Percentiles rank a stretch among this genome's conserved stretches.
phyloP scores from a whole-genome alignment of 2,329 filamentous ascomycete genomes.

The Ophiocordyceps camponoti-saundersi region DNA sequence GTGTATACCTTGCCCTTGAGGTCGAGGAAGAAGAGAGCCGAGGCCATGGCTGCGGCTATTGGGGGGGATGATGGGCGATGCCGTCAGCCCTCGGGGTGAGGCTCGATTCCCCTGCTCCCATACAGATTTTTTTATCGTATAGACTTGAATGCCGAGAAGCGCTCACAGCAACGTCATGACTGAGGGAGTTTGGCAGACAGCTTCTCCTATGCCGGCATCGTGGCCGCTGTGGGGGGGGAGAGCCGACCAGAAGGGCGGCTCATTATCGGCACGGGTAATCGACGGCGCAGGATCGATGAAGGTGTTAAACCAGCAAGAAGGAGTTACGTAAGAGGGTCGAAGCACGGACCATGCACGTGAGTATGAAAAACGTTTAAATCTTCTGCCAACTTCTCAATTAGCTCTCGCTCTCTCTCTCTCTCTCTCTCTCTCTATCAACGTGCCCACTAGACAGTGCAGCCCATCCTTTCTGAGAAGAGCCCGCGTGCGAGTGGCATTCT shows the following conservation, averaged over 20 bases:
- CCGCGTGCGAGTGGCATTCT: slow-evolving; percentile 51
- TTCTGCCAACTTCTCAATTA: slow-evolving; percentile 32
- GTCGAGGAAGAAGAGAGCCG: slow-evolving; percentile 94
- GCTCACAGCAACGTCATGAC: background rate
- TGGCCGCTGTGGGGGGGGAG: background rate
- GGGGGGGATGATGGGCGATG: background rate
- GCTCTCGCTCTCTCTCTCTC: no score
- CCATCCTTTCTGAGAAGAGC: slow-evolving; percentile 34
- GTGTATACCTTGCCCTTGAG: slow-evolving; percentile 87
- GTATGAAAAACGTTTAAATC: slow-evolving; percentile 1
- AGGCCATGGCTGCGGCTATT: slow-evolving; percentile 55
- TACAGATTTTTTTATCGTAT: background rate
- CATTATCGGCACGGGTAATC: background rate
- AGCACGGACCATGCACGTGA: background rate
- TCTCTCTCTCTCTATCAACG: slow-evolving; percentile 16
- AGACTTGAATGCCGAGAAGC: background rate
- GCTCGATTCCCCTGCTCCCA: background rate
- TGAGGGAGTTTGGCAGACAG: background rate
- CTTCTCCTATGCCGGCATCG: background rate
- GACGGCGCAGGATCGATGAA: background rate
- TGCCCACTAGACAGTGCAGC: slow-evolving; percentile 79
- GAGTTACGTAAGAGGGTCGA: no score
- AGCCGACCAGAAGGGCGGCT: background rate
- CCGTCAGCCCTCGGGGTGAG: background rate
- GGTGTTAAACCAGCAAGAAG: background rate